phyloP scores from a whole-genome alignment of 257 asterid genomes.

The Parsonsia alboflavescens region DNA sequence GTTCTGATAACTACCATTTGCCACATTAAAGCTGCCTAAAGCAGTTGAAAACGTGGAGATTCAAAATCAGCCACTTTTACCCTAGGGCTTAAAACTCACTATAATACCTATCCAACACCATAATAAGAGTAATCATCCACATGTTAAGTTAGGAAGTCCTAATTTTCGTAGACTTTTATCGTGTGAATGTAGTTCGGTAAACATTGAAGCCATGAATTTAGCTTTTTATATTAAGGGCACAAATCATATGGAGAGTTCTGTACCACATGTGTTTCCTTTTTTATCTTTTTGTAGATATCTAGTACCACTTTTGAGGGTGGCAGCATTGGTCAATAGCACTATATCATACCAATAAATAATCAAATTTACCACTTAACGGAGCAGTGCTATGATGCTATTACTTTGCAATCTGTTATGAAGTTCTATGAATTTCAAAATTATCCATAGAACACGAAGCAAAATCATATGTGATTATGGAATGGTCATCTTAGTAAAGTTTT shows the following conservation, averaged over 20 bases:
- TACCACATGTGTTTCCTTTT: background rate
- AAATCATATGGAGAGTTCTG: background rate
- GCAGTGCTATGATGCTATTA: background rate
- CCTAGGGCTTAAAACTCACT: background rate
- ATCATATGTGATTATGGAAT: background rate
- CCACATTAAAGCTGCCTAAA: background rate
- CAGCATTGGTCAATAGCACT: background rate
- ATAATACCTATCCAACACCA: background rate
- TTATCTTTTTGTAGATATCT: background rate
- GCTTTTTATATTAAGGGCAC: background rate
- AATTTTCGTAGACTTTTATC: background rate
- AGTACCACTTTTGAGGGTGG: background rate
- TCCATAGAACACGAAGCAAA: background rate
- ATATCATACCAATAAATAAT: background rate
- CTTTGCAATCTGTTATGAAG: background rate
- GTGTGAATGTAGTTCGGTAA: background rate
- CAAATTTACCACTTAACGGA: background rate
- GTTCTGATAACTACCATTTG: background rate
- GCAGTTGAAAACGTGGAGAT: background rate
- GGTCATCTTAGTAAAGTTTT: background rate
- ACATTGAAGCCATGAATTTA: background rate
- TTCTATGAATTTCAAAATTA: background rate
- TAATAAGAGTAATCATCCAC: background rate
- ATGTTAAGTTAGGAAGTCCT: background rate
- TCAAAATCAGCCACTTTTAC: background rate